Evolutionary conservation across 345 rosid genomes (phyloP), one percentile per base, ranked within the genome.

Genomic region (Psidium friedrichsthalianum): DNA sequence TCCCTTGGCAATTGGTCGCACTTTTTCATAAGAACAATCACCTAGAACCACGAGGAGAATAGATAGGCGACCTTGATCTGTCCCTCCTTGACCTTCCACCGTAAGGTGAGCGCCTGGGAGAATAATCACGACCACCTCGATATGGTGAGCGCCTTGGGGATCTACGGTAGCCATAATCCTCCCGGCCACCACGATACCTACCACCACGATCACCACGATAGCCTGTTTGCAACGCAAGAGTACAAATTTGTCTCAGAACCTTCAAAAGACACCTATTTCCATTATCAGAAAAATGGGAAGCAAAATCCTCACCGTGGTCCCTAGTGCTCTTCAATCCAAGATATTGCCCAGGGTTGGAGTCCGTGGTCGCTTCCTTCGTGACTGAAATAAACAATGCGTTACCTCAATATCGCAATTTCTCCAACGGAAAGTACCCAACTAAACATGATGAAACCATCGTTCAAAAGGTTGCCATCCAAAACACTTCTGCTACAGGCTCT

Each of bases 311-410:
- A 97, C 99, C 98, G 22, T 56, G 87, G 57, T 96, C 98, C 87
- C 98, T 90, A 78, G 93, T 87, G 85, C 90, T 97, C 90, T 97
- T 97, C 90, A 97, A 89, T 82, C 99, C 99, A 88, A 97, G 99
- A 90, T 97, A 97, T 90, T 97, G 98, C 76, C 99, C 99, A 13
- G 99, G 25, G 99, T 97, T 61, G 99, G 99, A 82, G 99, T 96
- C 90, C 99, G 94, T 16, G 98, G 90, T n/a, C 99, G 94, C 87
- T 94, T 97, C 92, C 99, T 95, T 81, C 99, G 91, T 58, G 99
- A 97, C 99, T 97, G 98, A 90, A 92, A 92, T 84, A 83, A 78
- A 20, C 85, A 80, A 84, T 6, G 84, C 83, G 85, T 87, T 69
- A 69, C 80, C 52, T 51, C 14, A 11, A 51, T 51, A 51, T 51